phyloP scores from a whole-genome alignment of 352 stramenopile genomes.

The Globisporangium sylvaticum region DNA sequence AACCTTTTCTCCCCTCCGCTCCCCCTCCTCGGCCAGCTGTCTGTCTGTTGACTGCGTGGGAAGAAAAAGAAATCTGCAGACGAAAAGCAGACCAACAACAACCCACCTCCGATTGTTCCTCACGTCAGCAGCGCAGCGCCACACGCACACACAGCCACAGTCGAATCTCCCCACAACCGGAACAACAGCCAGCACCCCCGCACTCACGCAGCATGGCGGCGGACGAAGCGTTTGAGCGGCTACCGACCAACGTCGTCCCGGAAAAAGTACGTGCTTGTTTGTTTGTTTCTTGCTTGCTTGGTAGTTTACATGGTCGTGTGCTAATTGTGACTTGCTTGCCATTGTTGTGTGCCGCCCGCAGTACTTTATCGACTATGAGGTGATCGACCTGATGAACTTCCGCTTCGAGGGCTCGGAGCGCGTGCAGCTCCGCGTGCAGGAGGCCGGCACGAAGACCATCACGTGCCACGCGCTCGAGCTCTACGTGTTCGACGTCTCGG shows the following conservation, averaged over 20 bases:
- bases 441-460: conserved; percentile 64
- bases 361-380: conserved; percentile 75
- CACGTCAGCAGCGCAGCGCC: background rate
- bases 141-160: background rate
- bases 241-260: conserved; percentile 51
- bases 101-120: background rate
- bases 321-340: background rate
- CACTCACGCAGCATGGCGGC: conserved; percentile 3
- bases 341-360: conserved; percentile 16
- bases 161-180: background rate
- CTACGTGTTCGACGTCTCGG: conserved; percentile 69
- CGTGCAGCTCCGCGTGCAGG: conserved; percentile 45
- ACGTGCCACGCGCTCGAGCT: conserved; percentile 95
- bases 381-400: conserved; percentile 74
- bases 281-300: background rate
- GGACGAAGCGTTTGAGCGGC: conserved; percentile 37
- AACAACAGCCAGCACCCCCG: background rate
- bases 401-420: conserved; percentile 71
- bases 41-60: background rate
- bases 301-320: too few species aligned
- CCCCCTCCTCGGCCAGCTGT: background rate
- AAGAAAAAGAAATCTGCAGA: background rate
- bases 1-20: background rate
- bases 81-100: background rate
- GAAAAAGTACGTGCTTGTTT: conserved; percentile 35